Percentiles rank a stretch among this genome's conserved stretches.
Conservation (phyloP, 2,329 filamentous ascomycete genomes). For the Blastomyces silverae region DNA sequence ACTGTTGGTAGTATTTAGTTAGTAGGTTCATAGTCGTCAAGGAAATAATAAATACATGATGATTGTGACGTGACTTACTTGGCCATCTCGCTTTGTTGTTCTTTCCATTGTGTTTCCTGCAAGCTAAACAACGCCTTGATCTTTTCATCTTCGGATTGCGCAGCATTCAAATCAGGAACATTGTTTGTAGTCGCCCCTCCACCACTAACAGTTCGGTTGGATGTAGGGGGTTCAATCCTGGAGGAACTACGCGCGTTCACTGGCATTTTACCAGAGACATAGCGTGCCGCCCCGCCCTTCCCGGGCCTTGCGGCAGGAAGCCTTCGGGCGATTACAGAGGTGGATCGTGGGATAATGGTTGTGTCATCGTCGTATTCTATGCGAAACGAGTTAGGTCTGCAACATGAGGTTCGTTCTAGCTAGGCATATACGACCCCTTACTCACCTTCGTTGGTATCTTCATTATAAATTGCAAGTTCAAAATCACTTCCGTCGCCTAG, state of each 20-base stretch:
- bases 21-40: constrained; percentile 19
- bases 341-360: constrained; percentile 91
- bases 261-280: constrained; percentile 94
- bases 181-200: constrained; percentile 37
- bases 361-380: constrained; percentile 96
- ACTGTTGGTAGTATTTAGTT: constrained; percentile 32
- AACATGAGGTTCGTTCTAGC: background rate
- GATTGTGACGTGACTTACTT: constrained; percentile 50
- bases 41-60: background rate
- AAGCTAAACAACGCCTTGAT: constrained; percentile 87
- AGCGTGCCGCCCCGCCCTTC: constrained; percentile 83
- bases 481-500: constrained; percentile 95
- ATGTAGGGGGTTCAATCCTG: constrained; percentile 54
- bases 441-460: constrained; percentile 85
- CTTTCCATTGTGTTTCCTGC: constrained; percentile 84
- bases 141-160: constrained; percentile 88
- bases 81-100: constrained; percentile 88
- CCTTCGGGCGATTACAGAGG: constrained; percentile 82
- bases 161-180: constrained; percentile 61
- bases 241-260: constrained; percentile 75
- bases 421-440: background rate
- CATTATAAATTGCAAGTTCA: constrained; percentile 87
- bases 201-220: constrained; percentile 37
- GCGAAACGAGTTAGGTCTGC: constrained; percentile 9
- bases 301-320: constrained; percentile 78